Percentiles rank a stretch among this genome's conserved stretches.
Conservation (phyloP, 1,284 basidiomycete genomes). For the Fomitopsis betulina region DNA sequence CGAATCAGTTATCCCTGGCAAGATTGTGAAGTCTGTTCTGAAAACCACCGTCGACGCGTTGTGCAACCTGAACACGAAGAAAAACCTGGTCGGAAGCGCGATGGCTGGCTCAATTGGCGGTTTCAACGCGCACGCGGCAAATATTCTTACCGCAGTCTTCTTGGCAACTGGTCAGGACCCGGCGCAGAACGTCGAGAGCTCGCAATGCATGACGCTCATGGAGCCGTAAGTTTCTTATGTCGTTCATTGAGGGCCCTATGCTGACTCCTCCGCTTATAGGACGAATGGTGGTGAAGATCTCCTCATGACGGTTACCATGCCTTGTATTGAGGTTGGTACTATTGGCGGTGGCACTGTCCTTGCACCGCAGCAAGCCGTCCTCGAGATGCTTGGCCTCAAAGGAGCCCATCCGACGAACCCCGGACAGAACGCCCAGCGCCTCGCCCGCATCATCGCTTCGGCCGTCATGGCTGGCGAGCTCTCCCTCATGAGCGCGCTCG, state of each 20-base stretch:
- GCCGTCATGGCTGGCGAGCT: conserved; percentile 95
- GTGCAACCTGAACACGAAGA: conserved; percentile 94
- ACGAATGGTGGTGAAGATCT: conserved; percentile 89
- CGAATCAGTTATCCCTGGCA: conserved; percentile 90
- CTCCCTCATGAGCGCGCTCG: conserved; percentile 84
- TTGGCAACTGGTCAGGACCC: conserved; percentile 98
- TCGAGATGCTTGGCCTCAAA: conserved; percentile 88
- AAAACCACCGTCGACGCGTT: conserved; percentile 94
- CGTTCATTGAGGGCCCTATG: conserved; percentile 3
- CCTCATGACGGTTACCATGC: conserved; percentile 91
- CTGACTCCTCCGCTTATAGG: conserved; percentile 32
- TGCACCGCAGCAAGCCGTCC: conserved; percentile 82
- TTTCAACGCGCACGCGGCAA: conserved; percentile 98
- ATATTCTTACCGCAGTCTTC: conserved; percentile 95
- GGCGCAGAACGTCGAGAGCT: conserved; percentile 98
- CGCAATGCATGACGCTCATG: conserved; percentile 98
- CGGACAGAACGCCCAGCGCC: conserved; percentile 81
- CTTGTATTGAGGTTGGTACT: conserved; percentile 94
- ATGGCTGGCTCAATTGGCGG: conserved; percentile 98
- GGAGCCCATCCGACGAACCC: conserved; percentile 83
- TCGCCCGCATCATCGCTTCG: conserved; percentile 85
- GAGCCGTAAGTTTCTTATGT: conserved; percentile 72
- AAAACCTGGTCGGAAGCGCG: conserved; percentile 95
- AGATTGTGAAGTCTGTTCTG: conserved; percentile 84
- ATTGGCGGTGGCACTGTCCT: conserved; percentile 95